Base-by-base conservation (phyloP, 1,284 basidiomycete genomes). In the Trichosporon sp. region DNA sequence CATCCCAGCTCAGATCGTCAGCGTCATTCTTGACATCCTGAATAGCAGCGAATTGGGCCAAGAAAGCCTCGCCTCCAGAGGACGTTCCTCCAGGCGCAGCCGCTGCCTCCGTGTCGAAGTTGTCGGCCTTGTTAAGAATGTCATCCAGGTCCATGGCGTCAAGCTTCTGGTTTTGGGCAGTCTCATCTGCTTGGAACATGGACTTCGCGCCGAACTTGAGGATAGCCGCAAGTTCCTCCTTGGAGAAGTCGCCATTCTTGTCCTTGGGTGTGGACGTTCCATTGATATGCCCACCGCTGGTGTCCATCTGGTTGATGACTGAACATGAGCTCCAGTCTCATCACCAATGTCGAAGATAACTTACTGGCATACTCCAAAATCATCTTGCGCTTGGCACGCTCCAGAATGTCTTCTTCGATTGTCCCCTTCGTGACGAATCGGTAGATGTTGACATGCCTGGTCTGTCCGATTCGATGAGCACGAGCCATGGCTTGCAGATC, bases 221-320 rank as follows among this genome's bases (percentile, higher is more conserved):
- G 69, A 99, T 98, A n/a, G 95, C 95, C 42, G 92, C 92, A 44
- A 99, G 87, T 82, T 99, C 97, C 75, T 99, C 97, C 84, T 96
- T 98, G 83, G 93, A 97, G 76, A 98, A 88, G 44, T 89, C 83
- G 66, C 92, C 91, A 77, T 90, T 90, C 70, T 85, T 77, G 80
- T 95, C 92, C 75, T 92, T 92, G 3, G 92, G 89, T 76, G 92
- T 93, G 58, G 88, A 85, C 27, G 88, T 83, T 66, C 93, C 91
- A 79, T 92, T 92, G 74, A 99, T 89, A 84, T 98, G 94, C 62
- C 93, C 93, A 74, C 98, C 97, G 42, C 95, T 95, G 32, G 97
- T 99, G 85, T 99, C 97, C 91, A 99, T 98, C 85, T 99, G 96
- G 84, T 98, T 96, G 86, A 99, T 98, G 85, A 99, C 93, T 94